These are phyloP conservation scores for Gremmenia infestans DNA, from an alignment of 2,329 filamentous ascomycete genomes.

Conservation along the genomic window DNA sequence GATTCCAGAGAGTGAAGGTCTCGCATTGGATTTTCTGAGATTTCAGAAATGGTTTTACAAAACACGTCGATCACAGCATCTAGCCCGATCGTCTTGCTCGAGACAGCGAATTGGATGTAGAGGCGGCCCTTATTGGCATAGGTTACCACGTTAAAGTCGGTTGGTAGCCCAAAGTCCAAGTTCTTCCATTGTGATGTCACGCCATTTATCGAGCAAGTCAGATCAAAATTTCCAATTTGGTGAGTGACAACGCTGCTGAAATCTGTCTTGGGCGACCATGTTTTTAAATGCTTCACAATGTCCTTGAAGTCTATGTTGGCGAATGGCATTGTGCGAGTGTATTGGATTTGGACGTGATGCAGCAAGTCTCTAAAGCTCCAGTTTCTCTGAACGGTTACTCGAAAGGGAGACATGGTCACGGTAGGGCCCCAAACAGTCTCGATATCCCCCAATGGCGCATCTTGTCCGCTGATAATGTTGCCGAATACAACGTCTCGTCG, in stretches of 20 bases:
- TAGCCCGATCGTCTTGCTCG: neutral
- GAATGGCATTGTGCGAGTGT: neutral
- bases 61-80: neutral
- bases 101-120: neutral
- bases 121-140: neutral
- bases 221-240: neutral
- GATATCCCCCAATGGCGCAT: conserved; percentile 37
- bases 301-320: neutral
- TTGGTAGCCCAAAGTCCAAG: neutral
- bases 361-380: neutral
- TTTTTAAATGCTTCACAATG: neutral
- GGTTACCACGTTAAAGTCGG: neutral
- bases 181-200: neutral
- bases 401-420: conserved; percentile 38
- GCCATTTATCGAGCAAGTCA: neutral
- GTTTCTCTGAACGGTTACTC: conserved; percentile 11
- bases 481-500: conserved; percentile 47
- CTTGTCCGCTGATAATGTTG: conserved; percentile 48
- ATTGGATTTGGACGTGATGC: neutral
- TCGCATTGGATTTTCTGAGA: neutral
- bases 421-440: conserved; percentile 38
- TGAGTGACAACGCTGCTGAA: neutral
- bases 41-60: neutral
- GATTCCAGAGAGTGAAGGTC: neutral
- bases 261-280: neutral